Conservation (phyloP, 805 yeast species). For the Saccharomycopsis oosterbeekiorum region DNA sequence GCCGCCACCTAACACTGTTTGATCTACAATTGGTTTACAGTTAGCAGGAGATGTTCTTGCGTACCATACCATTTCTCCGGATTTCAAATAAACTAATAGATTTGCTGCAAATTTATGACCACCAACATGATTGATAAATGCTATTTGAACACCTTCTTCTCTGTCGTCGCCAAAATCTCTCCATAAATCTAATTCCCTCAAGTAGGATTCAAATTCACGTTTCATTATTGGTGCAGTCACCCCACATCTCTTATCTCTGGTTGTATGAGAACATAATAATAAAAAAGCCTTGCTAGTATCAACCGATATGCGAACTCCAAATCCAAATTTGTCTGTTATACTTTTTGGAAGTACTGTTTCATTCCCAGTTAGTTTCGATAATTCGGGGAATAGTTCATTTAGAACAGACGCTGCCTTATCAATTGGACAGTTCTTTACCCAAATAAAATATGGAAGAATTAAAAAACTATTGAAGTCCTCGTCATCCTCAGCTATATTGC, state of each 20-base stretch:
- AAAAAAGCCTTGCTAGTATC: slow-evolving; percentile 40
- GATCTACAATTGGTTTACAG: slow-evolving; percentile 63
- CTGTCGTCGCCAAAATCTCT: slow-evolving; percentile 72
- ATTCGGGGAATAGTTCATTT: slow-evolving; percentile 32
- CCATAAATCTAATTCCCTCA: slow-evolving; percentile 60
- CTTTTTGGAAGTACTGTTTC: slow-evolving; percentile 16
- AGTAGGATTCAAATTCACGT: slow-evolving; percentile 61
- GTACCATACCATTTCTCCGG: slow-evolving; percentile 78
- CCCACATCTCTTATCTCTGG: slow-evolving; percentile 91
- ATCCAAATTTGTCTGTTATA: slow-evolving; percentile 16
- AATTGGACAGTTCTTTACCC: slow-evolving; percentile 45
- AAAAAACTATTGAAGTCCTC: slow-evolving; percentile 45
- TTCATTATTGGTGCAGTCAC: slow-evolving; percentile 87
- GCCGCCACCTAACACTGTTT: slow-evolving; percentile 59
- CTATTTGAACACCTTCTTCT: slow-evolving; percentile 64
- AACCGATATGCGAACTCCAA: slow-evolving; percentile 27
- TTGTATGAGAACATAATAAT: slow-evolving; percentile 78
- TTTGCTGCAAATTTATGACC: slow-evolving; percentile 95
- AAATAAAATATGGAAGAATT: slow-evolving; percentile 64
- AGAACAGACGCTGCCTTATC: slow-evolving; percentile 37
- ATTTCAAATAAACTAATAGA: slow-evolving; percentile 60
- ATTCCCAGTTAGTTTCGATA: slow-evolving; percentile 29
- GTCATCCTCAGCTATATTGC: slow-evolving; percentile 42
- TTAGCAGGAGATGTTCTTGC: slow-evolving; percentile 78
- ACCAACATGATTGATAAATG: slow-evolving; percentile 79